These are phyloP conservation scores for Rhizopogon hawkerae DNA, from an alignment of 1,284 basidiomycete species.

Conservation along the genomic window DNA sequence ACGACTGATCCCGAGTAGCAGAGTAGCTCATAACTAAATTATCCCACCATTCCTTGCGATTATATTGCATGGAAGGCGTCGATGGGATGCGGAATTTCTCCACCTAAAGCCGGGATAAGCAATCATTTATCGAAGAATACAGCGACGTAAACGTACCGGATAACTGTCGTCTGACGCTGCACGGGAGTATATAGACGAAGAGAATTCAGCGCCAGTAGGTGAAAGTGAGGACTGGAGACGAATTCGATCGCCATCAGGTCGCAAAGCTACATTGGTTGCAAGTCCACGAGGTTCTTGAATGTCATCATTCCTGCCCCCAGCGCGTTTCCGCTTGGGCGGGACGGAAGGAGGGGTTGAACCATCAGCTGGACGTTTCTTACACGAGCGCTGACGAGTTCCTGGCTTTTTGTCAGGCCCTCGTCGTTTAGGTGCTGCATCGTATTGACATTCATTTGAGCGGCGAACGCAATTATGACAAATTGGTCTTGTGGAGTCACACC, in stretches of 20 bases:
- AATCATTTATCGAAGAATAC: neutral
- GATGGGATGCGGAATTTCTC: slow-evolving; percentile 32
- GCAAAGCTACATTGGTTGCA: slow-evolving; percentile 20
- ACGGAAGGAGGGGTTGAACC: slow-evolving; percentile 40
- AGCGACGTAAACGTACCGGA: slow-evolving; percentile 14
- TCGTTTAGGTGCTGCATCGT: slow-evolving; percentile 69
- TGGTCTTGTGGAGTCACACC: slow-evolving; percentile 73
- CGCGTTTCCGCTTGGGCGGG: slow-evolving; percentile 53
- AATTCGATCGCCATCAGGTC: slow-evolving; percentile 22
- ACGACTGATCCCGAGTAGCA: slow-evolving; percentile 36
- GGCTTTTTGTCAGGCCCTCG: slow-evolving; percentile 77
- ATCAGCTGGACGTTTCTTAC: slow-evolving; percentile 65
- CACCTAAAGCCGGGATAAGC: slow-evolving; percentile 16
- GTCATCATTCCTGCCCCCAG: slow-evolving; percentile 27
- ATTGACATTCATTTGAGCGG: slow-evolving; percentile 65
- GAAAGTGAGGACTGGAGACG: slow-evolving; percentile 26
- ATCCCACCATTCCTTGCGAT: slow-evolving; percentile 57
- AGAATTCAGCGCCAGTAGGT: slow-evolving; percentile 25
- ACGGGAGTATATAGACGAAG: slow-evolving; percentile 23
- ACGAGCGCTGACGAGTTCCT: slow-evolving; percentile 69
- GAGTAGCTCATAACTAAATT: slow-evolving; percentile 45
- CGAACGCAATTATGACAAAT: slow-evolving; percentile 71
- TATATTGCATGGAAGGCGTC: slow-evolving; percentile 35
- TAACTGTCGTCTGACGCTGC: slow-evolving; percentile 21
- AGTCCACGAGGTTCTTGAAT: slow-evolving; percentile 24